These are phyloP conservation scores for Metarhizium sp. DNA, from an alignment of 2,329 filamentous ascomycete genomes.

Conservation along the genomic window DNA sequence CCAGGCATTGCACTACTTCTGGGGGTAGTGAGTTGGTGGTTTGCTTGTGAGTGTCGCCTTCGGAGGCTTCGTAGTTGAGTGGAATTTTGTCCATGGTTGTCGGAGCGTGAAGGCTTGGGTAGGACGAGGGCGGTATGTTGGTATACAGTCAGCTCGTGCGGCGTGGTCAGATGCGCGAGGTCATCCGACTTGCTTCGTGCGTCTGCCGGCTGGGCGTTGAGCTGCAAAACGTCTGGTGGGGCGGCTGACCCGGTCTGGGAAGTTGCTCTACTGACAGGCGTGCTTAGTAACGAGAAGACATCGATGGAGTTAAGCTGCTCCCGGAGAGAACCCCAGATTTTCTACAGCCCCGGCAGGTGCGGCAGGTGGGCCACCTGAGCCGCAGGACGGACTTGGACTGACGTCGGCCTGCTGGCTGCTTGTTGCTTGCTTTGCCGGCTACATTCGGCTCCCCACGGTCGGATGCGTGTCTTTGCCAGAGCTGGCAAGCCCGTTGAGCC, in stretches of 20 bases:
- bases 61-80: constrained; percentile 66
- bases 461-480: not conserved
- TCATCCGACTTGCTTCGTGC: not conserved
- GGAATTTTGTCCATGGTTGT: constrained; percentile 52
- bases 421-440: constrained; percentile 11
- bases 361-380: not conserved
- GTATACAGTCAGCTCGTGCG: not conserved
- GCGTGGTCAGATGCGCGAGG: not conserved
- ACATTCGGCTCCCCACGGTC: constrained; percentile 25
- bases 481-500: not conserved
- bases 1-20: constrained; percentile 83
- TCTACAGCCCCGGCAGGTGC: not conserved
- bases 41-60: constrained; percentile 62
- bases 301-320: too few relatives aligned
- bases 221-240: too few relatives aligned
- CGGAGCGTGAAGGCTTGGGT: not conserved
- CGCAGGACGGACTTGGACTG: not conserved
- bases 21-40: constrained; percentile 61
- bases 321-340: not conserved
- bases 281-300: not conserved
- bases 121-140: not conserved
- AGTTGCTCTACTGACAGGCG: not conserved
- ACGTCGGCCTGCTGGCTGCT: constrained; percentile 1
- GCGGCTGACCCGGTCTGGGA: not conserved
- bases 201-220: too few relatives aligned